Conservation (phyloP, 371 early-diverging fungal genomes). For the Mucor ambiguus region DNA sequence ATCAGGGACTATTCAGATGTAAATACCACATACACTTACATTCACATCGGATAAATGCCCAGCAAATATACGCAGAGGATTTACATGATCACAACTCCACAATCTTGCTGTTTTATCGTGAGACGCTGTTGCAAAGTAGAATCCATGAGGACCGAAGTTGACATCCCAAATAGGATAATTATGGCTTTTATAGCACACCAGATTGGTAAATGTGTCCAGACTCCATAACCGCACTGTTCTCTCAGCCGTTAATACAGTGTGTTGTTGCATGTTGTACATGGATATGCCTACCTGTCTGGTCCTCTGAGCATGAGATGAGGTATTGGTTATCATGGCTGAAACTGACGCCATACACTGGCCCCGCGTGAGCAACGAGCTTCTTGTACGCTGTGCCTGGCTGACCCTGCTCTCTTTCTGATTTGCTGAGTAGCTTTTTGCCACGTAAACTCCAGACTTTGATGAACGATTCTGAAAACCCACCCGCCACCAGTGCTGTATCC, state of each 20-base stretch:
- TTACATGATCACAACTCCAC: conserved; percentile 95
- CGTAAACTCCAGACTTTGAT: conserved; percentile 88
- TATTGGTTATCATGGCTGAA: conserved; percentile 91
- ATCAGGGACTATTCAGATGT: background rate
- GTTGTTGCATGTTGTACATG: background rate
- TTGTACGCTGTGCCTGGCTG: conserved; percentile 54
- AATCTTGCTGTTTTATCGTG: conserved; percentile 97
- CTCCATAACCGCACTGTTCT: conserved; percentile 94
- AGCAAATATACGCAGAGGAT: conserved; percentile 97
- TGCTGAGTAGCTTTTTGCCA: conserved; percentile 64
- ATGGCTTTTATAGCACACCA: conserved; percentile 97
- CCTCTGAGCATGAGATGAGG: conserved; percentile 94
- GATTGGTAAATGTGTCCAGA: conserved; percentile 83
- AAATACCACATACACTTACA: conserved; percentile 47
- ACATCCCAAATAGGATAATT: conserved; percentile 99
- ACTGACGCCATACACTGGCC: conserved; percentile 93
- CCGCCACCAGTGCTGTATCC: conserved; percentile 78
- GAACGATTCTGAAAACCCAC: conserved; percentile 90
- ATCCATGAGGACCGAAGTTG: conserved; percentile 86
- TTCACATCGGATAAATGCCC: conserved; percentile 99
- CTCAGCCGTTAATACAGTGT: background rate
- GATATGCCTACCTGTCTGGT: conserved; percentile 79
- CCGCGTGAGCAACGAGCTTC: conserved; percentile 94
- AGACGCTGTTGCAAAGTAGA: conserved; percentile 97
- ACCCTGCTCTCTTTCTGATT: conserved; percentile 17